Evolutionary conservation across 208 protist species (phyloP), one percentile per base, ranked within the genome.

Genomic region (Herpetomonas samuelpessoai): DNA sequence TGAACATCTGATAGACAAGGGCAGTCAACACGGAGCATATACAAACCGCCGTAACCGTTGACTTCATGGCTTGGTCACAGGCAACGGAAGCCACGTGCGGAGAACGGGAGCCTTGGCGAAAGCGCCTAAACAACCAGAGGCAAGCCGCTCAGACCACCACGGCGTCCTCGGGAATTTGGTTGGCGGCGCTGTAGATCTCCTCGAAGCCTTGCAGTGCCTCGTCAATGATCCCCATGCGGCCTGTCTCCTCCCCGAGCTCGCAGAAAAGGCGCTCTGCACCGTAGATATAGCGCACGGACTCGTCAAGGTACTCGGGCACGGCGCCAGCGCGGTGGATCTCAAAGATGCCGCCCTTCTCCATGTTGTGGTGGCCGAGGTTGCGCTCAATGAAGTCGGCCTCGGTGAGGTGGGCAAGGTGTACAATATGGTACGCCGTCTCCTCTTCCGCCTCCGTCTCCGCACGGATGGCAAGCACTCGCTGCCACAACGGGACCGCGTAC

Each of bases 401-500:
- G 29, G 74, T 62, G 3, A 66, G 46, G 51, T 75, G 60, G 24
- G 76, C 87, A 9, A 91, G 57, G 39, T 61, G 26, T 18, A 91
- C 27, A 21, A 80, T 79, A 1, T 49, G 55, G 54, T 73, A 87
- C 3, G 59, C 62, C 26, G 90, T 88, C 35, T 80, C 71, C 66
- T 93, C 76, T 60, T 93, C 87, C 16, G 50, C 69, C 60, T 84
- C 71, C 31, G 81, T 91, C 50, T 93, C 87, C 2, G 63, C 53
- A 31, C 83, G 81, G 55, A 93, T 83, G 0, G 64, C 71, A n/a
- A 73, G 62, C 10, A 72, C 69, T 19, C 76, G 77, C n/a, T 87
- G 66, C 78, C 59, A 74, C 48, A 93, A 79, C 38, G 87, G 83
- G 35, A 73, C 68, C 19, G 71, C 71, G 19, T 81, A 80, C 22